phyloP scores from a whole-genome alignment of 1,139 yeast species.

The Yamadazyma diospyri region DNA sequence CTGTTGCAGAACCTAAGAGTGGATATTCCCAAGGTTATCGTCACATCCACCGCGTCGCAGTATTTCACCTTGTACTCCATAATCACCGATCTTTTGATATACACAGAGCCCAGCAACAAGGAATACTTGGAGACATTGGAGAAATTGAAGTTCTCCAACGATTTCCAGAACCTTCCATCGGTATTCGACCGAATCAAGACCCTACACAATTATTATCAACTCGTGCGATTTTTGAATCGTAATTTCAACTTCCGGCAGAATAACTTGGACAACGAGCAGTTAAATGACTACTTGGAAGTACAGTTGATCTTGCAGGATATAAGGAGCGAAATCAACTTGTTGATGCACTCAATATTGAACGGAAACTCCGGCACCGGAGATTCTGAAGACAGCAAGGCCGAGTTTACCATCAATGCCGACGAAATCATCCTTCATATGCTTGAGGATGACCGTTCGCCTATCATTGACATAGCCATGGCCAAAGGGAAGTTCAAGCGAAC shows the following conservation, averaged over 20 bases:
- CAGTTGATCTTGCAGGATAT: conserved; percentile 26
- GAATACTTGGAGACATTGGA: conserved; percentile 32
- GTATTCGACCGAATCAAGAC: conserved; percentile 25
- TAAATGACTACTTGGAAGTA: conserved; percentile 33
- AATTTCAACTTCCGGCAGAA: conserved; percentile 39
- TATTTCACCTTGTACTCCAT: conserved; percentile 39
- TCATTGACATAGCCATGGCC: conserved; percentile 39
- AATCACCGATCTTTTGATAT: conserved; percentile 32
- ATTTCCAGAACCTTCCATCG: conserved; percentile 36
- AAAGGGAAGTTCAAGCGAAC: conserved; percentile 46
- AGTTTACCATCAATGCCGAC: conserved; percentile 64
- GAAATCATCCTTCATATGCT: conserved; percentile 41
- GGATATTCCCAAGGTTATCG: conserved; percentile 39
- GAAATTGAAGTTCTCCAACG: conserved; percentile 40
- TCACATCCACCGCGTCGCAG: conserved; percentile 42
- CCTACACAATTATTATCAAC: conserved; percentile 26
- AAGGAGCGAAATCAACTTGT: conserved; percentile 33
- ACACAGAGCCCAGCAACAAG: conserved; percentile 42
- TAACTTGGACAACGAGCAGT: conserved; percentile 30
- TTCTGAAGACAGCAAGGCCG: conserved; percentile 20
- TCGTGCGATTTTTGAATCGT: conserved; percentile 22
- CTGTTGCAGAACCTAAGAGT: conserved; percentile 22
- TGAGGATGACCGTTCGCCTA: conserved; percentile 42
- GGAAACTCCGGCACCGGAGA: conserved; percentile 25
- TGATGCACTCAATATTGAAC: conserved; percentile 38